These are phyloP conservation scores for Cicer bijugum DNA, from an alignment of 306 rosid species.

Conservation along the genomic window DNA sequence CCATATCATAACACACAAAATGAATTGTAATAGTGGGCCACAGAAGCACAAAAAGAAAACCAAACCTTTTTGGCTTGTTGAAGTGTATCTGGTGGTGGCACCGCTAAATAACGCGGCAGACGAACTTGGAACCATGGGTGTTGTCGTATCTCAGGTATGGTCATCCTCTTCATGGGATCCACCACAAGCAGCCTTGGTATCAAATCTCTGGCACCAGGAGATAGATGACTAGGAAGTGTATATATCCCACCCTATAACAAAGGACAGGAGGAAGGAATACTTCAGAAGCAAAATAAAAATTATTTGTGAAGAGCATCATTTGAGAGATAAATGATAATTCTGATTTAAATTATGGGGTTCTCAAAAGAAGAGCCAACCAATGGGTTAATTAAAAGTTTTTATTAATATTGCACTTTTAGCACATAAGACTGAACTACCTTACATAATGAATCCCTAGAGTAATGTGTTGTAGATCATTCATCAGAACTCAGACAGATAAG, in stretches of 20 bases:
- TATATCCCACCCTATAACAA: conserved; percentile 84
- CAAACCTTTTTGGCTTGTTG: conserved; percentile 81
- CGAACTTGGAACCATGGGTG: conserved; percentile 93
- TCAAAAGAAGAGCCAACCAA: background rate
- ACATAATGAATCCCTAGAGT: conserved; percentile 18
- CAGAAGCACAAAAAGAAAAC: conserved; percentile 19
- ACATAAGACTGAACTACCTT: background rate
- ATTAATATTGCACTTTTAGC: conserved; percentile 1
- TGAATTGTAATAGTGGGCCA: background rate
- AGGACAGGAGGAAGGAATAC: background rate
- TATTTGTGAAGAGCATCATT: conserved; percentile 5
- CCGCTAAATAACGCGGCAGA: conserved; percentile 94
- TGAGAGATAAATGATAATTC: background rate
- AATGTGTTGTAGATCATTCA: background rate
- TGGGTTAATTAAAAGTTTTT: conserved; percentile 26
- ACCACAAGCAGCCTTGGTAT: conserved; percentile 90
- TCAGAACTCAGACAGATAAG: background rate
- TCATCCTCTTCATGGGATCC: conserved; percentile 90
- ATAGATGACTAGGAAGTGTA: conserved; percentile 89
- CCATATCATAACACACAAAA: conserved; percentile 1
- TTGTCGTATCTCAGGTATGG: conserved; percentile 90
- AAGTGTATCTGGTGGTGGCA: conserved; percentile 80
- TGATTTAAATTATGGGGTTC: background rate
- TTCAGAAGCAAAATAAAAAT: conserved; percentile 40
- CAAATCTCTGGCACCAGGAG: conserved; percentile 86